Evolutionary conservation across 1,139 yeast genomes (phyloP).

Genomic region (Tardiomyces blankii): DNA sequence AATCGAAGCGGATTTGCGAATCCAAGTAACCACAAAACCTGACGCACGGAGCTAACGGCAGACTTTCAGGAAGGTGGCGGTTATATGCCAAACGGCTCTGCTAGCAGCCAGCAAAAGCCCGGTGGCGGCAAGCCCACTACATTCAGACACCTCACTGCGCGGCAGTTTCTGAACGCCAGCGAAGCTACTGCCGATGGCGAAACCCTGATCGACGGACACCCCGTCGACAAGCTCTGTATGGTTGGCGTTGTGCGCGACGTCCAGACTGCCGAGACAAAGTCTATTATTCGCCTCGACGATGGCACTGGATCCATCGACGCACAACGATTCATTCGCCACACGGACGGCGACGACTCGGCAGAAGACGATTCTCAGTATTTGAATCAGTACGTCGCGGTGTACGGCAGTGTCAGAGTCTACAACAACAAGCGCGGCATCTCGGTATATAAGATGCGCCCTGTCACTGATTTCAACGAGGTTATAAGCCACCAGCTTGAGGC

Average conservation of each 20-base stretch:
- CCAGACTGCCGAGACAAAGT: constrained; percentile 40
- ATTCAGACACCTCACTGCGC: constrained; percentile 74
- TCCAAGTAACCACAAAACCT: neutral
- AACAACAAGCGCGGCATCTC: constrained; percentile 56
- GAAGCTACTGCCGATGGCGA: constrained; percentile 55
- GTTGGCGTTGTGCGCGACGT: constrained; percentile 58
- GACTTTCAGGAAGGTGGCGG: neutral
- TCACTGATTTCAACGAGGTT: constrained; percentile 65
- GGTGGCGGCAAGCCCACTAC: constrained; percentile 13
- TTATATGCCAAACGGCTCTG: neutral
- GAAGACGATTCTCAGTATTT: constrained; percentile 11
- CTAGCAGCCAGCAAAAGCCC: neutral
- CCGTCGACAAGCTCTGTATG: constrained; percentile 47
- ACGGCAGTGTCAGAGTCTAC: constrained; percentile 65
- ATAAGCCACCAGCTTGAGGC: constrained; percentile 70
- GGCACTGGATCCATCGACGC: constrained; percentile 73
- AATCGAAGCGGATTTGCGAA: no score
- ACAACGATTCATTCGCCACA: constrained; percentile 33
- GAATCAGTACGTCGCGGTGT: constrained; percentile 53
- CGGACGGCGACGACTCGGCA: constrained; percentile 26
- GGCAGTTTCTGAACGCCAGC: constrained; percentile 55
- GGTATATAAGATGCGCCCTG: constrained; percentile 47
- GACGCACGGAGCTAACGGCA: neutral
- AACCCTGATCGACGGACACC: constrained; percentile 53
- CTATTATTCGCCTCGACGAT: constrained; percentile 59